These are phyloP conservation scores for Suillus weaverae DNA, from an alignment of 768 basidiomycete species.

Conservation along the genomic window DNA sequence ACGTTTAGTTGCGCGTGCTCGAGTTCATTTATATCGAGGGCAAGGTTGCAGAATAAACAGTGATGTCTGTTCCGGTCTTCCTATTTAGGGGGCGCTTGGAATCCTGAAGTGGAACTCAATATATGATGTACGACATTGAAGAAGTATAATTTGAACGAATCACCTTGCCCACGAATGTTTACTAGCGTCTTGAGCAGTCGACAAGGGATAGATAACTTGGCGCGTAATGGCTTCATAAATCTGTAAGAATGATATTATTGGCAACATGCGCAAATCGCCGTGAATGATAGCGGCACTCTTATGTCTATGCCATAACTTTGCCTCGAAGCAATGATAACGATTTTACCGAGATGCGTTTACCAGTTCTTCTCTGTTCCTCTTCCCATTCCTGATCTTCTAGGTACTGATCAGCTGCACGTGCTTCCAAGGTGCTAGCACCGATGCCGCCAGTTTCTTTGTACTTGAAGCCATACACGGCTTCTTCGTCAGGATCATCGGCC, in stretches of 20 bases:
- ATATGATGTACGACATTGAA: background rate
- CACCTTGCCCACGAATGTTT: background rate
- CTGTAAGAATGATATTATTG: background rate
- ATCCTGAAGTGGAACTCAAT: background rate
- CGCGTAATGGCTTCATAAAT: background rate
- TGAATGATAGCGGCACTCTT: background rate
- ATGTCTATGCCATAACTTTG: background rate
- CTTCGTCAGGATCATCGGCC: slow-evolving; percentile 42
- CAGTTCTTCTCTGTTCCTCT: slow-evolving; percentile 34
- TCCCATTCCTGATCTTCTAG: slow-evolving; percentile 76
- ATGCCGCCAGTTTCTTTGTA: slow-evolving; percentile 24
- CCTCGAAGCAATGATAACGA: background rate
- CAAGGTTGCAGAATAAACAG: background rate
- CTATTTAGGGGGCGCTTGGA: background rate
- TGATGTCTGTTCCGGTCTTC: background rate
- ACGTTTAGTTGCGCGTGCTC: background rate
- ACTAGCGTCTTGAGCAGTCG: background rate
- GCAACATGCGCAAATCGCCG: background rate
- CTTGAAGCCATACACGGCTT: slow-evolving; percentile 21
- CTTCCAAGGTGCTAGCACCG: slow-evolving; percentile 37
- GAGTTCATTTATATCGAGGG: background rate
- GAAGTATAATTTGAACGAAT: background rate
- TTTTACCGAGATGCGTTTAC: slow-evolving; percentile 12
- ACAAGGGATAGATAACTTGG: background rate
- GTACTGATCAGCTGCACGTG: slow-evolving; percentile 56